These are phyloP conservation scores for Chlorella sp. DNA, from an alignment of 139 green algal genomes.

Conservation along the genomic window DNA sequence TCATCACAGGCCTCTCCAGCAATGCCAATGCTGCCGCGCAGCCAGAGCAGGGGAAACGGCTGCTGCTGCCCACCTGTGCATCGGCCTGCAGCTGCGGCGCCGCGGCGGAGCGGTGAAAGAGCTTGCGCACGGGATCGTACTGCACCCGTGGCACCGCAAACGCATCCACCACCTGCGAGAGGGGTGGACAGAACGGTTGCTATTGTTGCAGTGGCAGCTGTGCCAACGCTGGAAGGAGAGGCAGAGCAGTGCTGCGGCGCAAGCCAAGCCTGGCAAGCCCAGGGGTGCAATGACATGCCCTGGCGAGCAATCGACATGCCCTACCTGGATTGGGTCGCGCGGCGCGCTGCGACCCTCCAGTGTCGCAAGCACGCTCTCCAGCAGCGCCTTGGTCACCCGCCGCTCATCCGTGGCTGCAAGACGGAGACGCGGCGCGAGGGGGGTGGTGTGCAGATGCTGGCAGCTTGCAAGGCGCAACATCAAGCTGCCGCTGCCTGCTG, in stretches of 20 bases:
- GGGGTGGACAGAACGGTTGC: too few relatives aligned
- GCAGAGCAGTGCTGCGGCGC: background rate
- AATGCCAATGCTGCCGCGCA: too few relatives aligned
- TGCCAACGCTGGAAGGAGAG: too few relatives aligned
- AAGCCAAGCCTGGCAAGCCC: constrained; percentile 7
- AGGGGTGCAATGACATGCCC: background rate
- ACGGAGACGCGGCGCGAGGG: background rate
- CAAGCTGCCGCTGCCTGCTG: background rate
- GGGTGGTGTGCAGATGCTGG: background rate
- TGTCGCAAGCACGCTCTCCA: constrained; percentile 43
- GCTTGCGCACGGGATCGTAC: constrained; percentile 68
- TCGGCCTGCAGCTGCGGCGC: constrained; percentile 48
- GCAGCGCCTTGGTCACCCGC: constrained; percentile 39
- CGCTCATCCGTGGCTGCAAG: constrained; percentile 38
- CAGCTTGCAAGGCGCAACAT: too few relatives aligned
- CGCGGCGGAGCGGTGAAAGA: constrained; percentile 40
- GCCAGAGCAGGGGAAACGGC: too few relatives aligned
- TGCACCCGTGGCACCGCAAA: constrained; percentile 65
- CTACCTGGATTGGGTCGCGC: constrained; percentile 1
- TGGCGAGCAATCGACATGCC: background rate
- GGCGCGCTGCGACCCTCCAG: background rate
- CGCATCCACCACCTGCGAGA: constrained; percentile 53
- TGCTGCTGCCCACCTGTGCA: constrained; percentile 29
- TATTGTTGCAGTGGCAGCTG: too few relatives aligned
- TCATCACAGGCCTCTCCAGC: too few relatives aligned